Evolutionary conservation across 2,329 filamentous ascomycete species (phyloP), one percentile per base, ranked within the genome.

Genomic region (Pseudogymnoascus sp.): DNA sequence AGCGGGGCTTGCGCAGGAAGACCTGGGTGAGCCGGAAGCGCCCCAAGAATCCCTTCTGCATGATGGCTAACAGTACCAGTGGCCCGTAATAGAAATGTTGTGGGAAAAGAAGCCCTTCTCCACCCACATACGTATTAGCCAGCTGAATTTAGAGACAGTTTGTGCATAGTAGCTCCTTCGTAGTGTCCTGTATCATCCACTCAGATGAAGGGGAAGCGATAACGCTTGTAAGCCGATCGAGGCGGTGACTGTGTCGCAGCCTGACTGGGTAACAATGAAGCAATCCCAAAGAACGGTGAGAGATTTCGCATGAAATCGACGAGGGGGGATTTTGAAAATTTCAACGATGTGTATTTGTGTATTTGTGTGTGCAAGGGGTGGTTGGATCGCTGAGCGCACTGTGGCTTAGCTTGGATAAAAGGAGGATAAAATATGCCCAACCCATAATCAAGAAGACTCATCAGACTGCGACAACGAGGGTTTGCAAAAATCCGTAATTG

Each of bases 181-280:
- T 54, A 33, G 29, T 54, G 29, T 54, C 9, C 9, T 21, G n/a
- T 33, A 54, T 54, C 47, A 54, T 15, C 47, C 47, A 54, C 47
- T 54, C 47, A 54, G 47, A 10, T 54, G 47, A 54, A 31, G 8
- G 47, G 47, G 29, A 35, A 54, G 35, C 29, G 47, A 54, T 54
- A 35, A 54, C 47, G 47, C 47, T 54, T 54, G 47, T 54, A 54
- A 54, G 47, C 47, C 47, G 47, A 54, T 54, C 47, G 47, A 54
- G 29, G 47, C 47, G 47, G 47, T 54, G 47, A 54, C 47, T 54
- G 47, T 54, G 47, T 54, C 47, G 33, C 47, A 54, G 15, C 47
- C 47, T 54, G 47, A 54, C 47, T 54, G 47, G 47, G 47, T 54
- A 54, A 54, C 47, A 54, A 54, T 54, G 47, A 54, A 54, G 47